phyloP scores from a whole-genome alignment of 129 eudicot genomes.

The Ambrosia trifida region DNA sequence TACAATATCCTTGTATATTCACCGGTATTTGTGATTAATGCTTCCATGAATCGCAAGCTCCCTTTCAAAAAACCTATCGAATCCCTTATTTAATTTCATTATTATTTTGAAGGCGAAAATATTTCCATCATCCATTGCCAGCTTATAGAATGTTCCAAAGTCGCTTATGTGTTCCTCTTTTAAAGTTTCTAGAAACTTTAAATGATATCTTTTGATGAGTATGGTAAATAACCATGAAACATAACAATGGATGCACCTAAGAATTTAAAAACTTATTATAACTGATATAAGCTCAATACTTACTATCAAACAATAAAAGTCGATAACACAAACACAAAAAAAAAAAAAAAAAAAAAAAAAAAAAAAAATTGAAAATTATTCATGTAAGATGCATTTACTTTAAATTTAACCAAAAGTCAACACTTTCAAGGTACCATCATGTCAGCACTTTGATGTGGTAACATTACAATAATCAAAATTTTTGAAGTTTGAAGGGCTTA shows the following conservation, averaged over 20 bases:
- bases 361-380: background rate
- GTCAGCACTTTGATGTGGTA: background rate
- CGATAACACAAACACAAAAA: background rate
- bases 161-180: conserved; percentile 93
- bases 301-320: background rate
- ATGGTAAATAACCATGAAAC: conserved; percentile 99
- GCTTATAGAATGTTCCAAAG: conserved; percentile 93
- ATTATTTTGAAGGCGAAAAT: conserved; percentile 93
- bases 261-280: conserved; percentile 14
- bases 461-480: background rate
- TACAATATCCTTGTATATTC: conserved; percentile 94
- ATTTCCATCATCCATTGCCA: conserved; percentile 93
- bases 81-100: conserved; percentile 84
- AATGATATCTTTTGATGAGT: conserved; percentile 91
- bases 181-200: conserved; percentile 74
- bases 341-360: too few species aligned
- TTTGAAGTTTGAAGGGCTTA: background rate
- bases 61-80: conserved; percentile 91
- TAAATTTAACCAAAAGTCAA: background rate
- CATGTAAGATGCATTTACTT: background rate
- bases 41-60: conserved; percentile 98
- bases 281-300: conserved; percentile 10
- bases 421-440: background rate
- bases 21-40: conserved; percentile 85
- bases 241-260: conserved; percentile 96